Base-by-base conservation (phyloP, 176 grass and related monocot genomes). In the Zoysia japonica region DNA sequence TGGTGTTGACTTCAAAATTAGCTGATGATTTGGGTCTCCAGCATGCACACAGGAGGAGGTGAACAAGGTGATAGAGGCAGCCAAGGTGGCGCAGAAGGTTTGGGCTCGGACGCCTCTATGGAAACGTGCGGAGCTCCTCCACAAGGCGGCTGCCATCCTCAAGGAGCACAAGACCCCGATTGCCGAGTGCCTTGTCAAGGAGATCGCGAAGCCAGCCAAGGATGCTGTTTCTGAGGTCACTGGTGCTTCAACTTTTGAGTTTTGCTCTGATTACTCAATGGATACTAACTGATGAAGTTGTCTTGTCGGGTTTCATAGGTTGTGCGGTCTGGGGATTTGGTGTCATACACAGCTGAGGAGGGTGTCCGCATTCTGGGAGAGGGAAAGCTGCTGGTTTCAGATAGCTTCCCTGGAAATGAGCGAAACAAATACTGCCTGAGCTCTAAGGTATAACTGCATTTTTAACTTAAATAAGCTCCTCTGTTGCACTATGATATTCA, bases 41-140 rank as follows among this genome's bases (percentile, higher is more conserved):
- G 96, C 96, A 83, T 98, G 96, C 55, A 95, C 96, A 12, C 96
- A 98, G 80, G 96, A 93, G 85, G 96, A 98, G 82, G 96, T 98
- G 62, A 98, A 98, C 88, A 98, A 92, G 82, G 96, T 89, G 42
- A 98, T 98, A 90, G 96, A 98, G 15, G 56, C 67, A 0, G 89
- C 96, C 6, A 98, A 98, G 86, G 86, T 77, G 47, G 92, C 88
- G 0, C 96, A 98, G 71, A 98, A 93, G 84, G 65, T 60, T 1
- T 98, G 96, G 92, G 88, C 96, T 0, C 80, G 90, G 66, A 98
- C 88, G 1, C 96, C 96, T 1, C 86, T 98, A 11, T 98, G 96
- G 96, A 98, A 95, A 79, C 88, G 96, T 8, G 92, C 92, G 0
- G 96, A 98, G 82, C 84, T 94, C 47, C 89, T 98, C 44, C 96